Evolutionary conservation across 306 rosid species (phyloP), one percentile per base, ranked within the genome.

Genomic region (Begonia masoniana): DNA sequence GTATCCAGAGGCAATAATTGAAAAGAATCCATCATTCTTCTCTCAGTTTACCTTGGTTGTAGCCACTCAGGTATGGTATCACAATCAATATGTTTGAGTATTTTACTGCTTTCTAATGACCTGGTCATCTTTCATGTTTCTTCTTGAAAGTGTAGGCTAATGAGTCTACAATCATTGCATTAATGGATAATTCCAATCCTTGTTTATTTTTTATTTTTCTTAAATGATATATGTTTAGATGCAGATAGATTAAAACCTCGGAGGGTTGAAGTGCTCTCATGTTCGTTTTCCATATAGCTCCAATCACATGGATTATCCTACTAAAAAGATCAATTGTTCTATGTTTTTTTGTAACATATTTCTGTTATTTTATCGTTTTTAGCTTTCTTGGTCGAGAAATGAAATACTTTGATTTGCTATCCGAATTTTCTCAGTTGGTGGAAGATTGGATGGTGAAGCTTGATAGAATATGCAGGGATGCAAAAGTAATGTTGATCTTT

Each of bases 361-460:
- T 14, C 57, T 43, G 19, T 43, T 56, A 41, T 61, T 42, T 16
- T 43, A 43, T 17, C 8, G 48, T 10, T 39, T 26, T 7, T 0
- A 13, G 46, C 61, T 12, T 53, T 7, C 65, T 54, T 13, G 59
- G 31, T 64, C 45, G 13, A 41, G 26, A 16, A 60, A 31, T 76
- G 54, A 51, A 62, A 31, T 31, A 31, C 39, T 31, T 31, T 31
- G 39, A 31, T 31, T 5, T 31, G 39, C 52, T 54, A 66, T 63
- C 66, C 56, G 65, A 35, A 59, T 43, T 36, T 59, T 59, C 76
- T 58, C 88, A 85, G 97, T 76, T 85, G 62, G 86, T 68, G 71
- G 99, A 91, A 67, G 80, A 67, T 66, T 81, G 88, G 13, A 77
- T 81, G 87, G 54, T 91, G 65, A 91, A 83, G 88, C 99, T 91